Conservation (phyloP, 2,329 filamentous ascomycete species). For the Fusarium xylarioides region DNA sequence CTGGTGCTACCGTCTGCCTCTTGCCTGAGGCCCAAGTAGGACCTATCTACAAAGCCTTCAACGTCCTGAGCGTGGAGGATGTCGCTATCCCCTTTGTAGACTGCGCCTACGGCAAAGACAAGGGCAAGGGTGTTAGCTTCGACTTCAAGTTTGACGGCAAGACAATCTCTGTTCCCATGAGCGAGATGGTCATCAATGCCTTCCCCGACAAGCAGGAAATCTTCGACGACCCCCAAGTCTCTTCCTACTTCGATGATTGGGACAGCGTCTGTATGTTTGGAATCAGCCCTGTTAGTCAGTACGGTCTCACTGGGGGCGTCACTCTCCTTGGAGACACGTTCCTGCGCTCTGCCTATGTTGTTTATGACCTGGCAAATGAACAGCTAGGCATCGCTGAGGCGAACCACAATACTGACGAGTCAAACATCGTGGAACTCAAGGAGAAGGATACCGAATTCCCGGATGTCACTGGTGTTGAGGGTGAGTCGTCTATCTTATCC, state of each 20-base stretch:
- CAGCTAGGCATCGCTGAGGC: constrained; percentile 63
- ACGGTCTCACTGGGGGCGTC: constrained; percentile 45
- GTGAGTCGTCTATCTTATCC: constrained; percentile 32
- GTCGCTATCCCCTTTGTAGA: constrained; percentile 61
- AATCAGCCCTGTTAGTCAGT: constrained; percentile 55
- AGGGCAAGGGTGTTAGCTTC: constrained; percentile 56
- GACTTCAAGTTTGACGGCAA: constrained; percentile 61
- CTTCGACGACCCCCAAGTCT: constrained; percentile 50
- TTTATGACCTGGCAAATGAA: constrained; percentile 62
- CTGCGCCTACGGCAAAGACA: constrained; percentile 58
- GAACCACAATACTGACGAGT: constrained; percentile 57
- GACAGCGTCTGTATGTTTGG: constrained; percentile 63
- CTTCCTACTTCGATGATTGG: constrained; percentile 49
- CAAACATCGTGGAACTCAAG: constrained; percentile 57
- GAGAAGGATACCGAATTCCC: constrained; percentile 52
- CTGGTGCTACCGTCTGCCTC: constrained; percentile 75
- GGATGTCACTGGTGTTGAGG: constrained; percentile 54
- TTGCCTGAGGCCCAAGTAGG: constrained; percentile 68
- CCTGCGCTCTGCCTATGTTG: constrained; percentile 65
- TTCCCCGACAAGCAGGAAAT: constrained; percentile 51
- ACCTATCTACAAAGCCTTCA: constrained; percentile 61
- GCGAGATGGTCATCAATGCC: constrained; percentile 60
- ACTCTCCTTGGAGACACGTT: constrained; percentile 68
- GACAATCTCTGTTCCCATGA: constrained; percentile 60
- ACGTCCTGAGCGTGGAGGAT: constrained; percentile 54